Base-by-base conservation (phyloP, 495 filamentous ascomycete genomes). In the Aspergillus haitiensis region DNA sequence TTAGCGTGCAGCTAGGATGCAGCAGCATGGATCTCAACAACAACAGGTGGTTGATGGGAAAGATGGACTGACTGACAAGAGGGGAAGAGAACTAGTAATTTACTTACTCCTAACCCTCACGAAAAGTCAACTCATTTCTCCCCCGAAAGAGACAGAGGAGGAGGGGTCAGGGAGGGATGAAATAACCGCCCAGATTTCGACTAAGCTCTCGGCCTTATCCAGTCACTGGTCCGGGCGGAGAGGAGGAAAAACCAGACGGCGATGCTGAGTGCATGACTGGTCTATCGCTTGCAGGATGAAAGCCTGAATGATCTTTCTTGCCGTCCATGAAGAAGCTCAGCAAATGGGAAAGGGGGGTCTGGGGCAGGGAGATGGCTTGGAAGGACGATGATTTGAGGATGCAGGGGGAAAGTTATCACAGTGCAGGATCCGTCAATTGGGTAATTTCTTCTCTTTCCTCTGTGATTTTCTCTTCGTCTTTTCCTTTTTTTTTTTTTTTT, bases 401-500 rank as follows among this genome's bases (percentile, higher is more conserved):
- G 58, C 58, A 60, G 58, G 56, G 57, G 61, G 36, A 44, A 61
- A 55, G 59, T 60, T 50, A 61, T 66, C 64, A 66, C 64, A 61
- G 48, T 59, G 64, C 64, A 65, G 59, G 33, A 46, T 46, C 37
- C 39, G 44, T 46, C 55, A 59, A 52, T 60, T 52, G 47, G 56
- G 5, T 15, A 47, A 16, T 21, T 7, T 47, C 16, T 47, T n/a
- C 16, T 47, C 46, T 27, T 58, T 13, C 18, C 6, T 45, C 45
- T 34, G 31, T 31, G 5, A 3, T 56, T 15, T 6, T 48, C 31
- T 11, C 37, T 50, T 11, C n/a, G 12, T 18, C n/a, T 2, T 21
- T 21, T 16, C 21, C 18, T 27, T 27, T 27, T 27, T 27, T 27
- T 27, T 27, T 27, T 27, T 27, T 27, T 27, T 27, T 27, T 27